Percentiles rank a stretch among this genome's conserved stretches.
phyloP scores from a whole-genome alignment of 371 early-diverging fungal species.

The Encephalitozoon hellem region DNA sequence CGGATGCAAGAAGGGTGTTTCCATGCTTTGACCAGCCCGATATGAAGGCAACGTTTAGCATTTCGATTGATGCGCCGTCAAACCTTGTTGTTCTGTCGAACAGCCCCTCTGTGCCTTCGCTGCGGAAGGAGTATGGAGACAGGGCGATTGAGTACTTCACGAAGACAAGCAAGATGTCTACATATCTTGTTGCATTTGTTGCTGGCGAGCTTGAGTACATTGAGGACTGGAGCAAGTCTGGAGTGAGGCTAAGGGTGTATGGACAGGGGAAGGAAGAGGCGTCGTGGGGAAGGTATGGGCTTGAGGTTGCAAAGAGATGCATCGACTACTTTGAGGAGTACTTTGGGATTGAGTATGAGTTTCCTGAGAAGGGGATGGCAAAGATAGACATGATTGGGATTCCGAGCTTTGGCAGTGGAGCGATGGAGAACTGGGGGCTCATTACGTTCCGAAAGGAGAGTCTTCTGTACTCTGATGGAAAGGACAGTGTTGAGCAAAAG shows the following conservation, averaged over 20 bases:
- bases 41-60: conserved; percentile 75
- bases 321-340: conserved; percentile 72
- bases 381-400: conserved; percentile 80
- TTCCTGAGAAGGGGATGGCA: conserved; percentile 60
- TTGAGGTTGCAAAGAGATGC: conserved; percentile 66
- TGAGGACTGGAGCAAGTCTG: conserved; percentile 66
- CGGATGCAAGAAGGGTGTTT: conserved; percentile 72
- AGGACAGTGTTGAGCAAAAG: conserved; percentile 65
- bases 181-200: conserved; percentile 77
- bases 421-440: conserved; percentile 80
- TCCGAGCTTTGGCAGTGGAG: conserved; percentile 73
- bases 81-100: conserved; percentile 70
- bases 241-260: conserved; percentile 68
- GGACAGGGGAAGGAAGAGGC: conserved; percentile 65
- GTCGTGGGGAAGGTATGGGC: conserved; percentile 67
- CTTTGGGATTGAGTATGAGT: conserved; percentile 71
- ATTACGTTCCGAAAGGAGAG: conserved; percentile 74
- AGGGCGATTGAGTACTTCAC: conserved; percentile 62
- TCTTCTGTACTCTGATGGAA: conserved; percentile 66
- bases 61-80: conserved; percentile 67
- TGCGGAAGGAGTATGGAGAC: conserved; percentile 64
- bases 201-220: conserved; percentile 78
- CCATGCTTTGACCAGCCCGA: conserved; percentile 83
- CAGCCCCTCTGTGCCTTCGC: conserved; percentile 64
- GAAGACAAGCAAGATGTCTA: conserved; percentile 75